Evolutionary conservation across 1,284 basidiomycete genomes (phyloP).

Genomic region (Phaffia rhodozyma): DNA sequence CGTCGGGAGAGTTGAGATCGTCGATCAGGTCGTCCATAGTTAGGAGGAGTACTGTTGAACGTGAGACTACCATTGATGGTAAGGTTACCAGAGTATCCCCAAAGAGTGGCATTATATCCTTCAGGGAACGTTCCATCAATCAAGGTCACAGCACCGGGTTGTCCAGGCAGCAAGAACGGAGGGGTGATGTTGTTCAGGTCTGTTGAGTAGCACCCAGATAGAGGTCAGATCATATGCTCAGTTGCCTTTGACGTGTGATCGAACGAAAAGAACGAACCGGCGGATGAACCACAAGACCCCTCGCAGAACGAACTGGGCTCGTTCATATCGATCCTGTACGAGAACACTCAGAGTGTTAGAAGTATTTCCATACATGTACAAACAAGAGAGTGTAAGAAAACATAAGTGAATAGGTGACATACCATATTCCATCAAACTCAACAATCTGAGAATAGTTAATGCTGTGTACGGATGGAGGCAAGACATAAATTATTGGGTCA

Average conservation of each 20-base stretch:
- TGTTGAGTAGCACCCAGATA: conserved; percentile 30
- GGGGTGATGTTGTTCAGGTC: conserved; percentile 42
- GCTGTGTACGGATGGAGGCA: too few relatives aligned
- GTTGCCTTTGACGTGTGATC: too few relatives aligned
- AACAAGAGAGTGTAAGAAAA: too few relatives aligned
- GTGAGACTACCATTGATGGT: conserved; percentile 55
- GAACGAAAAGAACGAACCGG: too few relatives aligned
- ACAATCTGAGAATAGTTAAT: too few relatives aligned
- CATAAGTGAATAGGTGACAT: too few relatives aligned
- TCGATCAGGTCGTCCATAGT: conserved; percentile 27
- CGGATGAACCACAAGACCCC: conserved; percentile 22
- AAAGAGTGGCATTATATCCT: conserved; percentile 49
- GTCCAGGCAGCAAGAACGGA: conserved; percentile 45
- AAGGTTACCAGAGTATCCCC: conserved; percentile 55
- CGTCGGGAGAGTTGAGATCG: conserved; percentile 29
- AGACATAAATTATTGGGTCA: too few relatives aligned
- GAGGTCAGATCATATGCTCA: too few relatives aligned
- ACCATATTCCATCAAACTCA: too few relatives aligned
- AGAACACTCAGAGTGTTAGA: too few relatives aligned
- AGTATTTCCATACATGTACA: too few relatives aligned
- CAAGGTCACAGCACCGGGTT: conserved; percentile 31
- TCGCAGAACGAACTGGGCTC: conserved; percentile 47
- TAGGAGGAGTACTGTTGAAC: conserved; percentile 31
- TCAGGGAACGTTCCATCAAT: conserved; percentile 29
- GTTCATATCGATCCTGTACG: conserved; percentile 63